phyloP scores from a whole-genome alignment of 371 early-diverging fungal species.

The Edhazardia aedis region DNA sequence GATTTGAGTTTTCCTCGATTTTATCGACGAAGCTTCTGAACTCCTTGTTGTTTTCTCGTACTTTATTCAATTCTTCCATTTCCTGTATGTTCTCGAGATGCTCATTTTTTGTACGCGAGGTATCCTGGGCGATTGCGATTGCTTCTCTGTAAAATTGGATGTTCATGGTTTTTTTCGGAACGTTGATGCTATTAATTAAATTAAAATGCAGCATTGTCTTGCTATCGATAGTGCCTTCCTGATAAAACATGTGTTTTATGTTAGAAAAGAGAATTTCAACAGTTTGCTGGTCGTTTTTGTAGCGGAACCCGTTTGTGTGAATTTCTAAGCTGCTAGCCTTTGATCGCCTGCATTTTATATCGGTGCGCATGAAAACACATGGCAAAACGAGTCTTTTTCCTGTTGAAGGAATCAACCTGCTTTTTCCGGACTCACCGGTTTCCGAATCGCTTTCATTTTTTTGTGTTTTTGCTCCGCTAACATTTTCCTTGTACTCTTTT shows the following conservation, averaged over 20 bases:
- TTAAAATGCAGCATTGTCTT: slow-evolving; percentile 44
- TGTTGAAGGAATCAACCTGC: slow-evolving; percentile 21
- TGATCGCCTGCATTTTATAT: slow-evolving; percentile 31
- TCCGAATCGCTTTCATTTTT: slow-evolving; percentile 10
- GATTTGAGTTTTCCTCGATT: slow-evolving; percentile 22
- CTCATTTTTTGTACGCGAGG: slow-evolving; percentile 34
- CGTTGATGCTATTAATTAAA: slow-evolving; percentile 24
- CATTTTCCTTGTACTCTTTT: slow-evolving; percentile 29
- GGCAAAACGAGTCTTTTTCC: slow-evolving; percentile 23
- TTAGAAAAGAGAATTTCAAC: slow-evolving; percentile 41
- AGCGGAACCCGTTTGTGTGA: slow-evolving; percentile 48
- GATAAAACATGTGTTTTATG: slow-evolving; percentile 41
- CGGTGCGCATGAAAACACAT: slow-evolving; percentile 36
- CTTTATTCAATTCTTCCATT: slow-evolving; percentile 40
- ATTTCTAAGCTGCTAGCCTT: slow-evolving; percentile 39
- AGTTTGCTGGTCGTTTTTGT: slow-evolving; percentile 8
- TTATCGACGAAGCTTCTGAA: slow-evolving; percentile 33
- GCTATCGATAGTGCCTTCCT: slow-evolving; percentile 30
- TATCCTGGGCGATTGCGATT: slow-evolving; percentile 30
- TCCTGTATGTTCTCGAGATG: slow-evolving; percentile 41
- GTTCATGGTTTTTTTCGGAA: slow-evolving; percentile 33
- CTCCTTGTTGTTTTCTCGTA: slow-evolving; percentile 31
- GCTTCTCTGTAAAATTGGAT: slow-evolving; percentile 45
- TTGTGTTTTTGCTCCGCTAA: slow-evolving; percentile 7
- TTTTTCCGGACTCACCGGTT: slow-evolving; percentile 30